phyloP scores from a whole-genome alignment of 257 asterid species.

The Paraleonurus japonicus region DNA sequence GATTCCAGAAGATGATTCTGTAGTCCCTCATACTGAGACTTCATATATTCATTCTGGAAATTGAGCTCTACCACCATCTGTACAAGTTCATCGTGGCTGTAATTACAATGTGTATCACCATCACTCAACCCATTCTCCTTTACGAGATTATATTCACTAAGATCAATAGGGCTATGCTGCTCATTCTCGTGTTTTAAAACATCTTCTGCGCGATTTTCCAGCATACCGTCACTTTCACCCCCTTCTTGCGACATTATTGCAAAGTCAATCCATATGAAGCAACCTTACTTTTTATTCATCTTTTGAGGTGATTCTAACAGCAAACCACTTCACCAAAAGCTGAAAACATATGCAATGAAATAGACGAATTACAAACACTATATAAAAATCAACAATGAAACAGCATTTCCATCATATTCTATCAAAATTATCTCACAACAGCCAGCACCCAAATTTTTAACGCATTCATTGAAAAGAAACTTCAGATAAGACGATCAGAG shows the following conservation, averaged over 20 bases:
- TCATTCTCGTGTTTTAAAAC: constrained; percentile 34
- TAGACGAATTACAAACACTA: constrained; percentile 7
- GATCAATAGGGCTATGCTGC: constrained; percentile 34
- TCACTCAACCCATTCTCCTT: constrained; percentile 45
- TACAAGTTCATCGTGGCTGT: constrained; percentile 59
- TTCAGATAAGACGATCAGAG: constrained; percentile 15
- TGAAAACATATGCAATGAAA: constrained; percentile 14
- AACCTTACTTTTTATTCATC: constrained; percentile 8
- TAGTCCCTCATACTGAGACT: constrained; percentile 68
- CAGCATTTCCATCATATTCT: constrained; percentile 29
- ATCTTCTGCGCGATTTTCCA: constrained; percentile 41
- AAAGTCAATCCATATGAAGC: constrained; percentile 1
- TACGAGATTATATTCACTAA: constrained; percentile 29
- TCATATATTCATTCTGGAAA: constrained; percentile 86
- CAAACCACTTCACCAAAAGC: constrained; percentile 23
- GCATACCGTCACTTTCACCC: constrained; percentile 36
- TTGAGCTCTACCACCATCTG: constrained; percentile 72
- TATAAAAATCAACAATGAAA: not conserved
- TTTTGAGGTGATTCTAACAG: constrained; percentile 6
- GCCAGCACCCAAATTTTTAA: not conserved
- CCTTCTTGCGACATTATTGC: constrained; percentile 49
- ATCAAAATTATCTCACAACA: not conserved
- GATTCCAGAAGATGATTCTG: constrained; percentile 37
- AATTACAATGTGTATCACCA: constrained; percentile 29
- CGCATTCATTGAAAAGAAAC: not conserved